Evolutionary conservation across 2,329 filamentous ascomycete genomes (phyloP).

Genomic region (Fusarium sacchari): DNA sequence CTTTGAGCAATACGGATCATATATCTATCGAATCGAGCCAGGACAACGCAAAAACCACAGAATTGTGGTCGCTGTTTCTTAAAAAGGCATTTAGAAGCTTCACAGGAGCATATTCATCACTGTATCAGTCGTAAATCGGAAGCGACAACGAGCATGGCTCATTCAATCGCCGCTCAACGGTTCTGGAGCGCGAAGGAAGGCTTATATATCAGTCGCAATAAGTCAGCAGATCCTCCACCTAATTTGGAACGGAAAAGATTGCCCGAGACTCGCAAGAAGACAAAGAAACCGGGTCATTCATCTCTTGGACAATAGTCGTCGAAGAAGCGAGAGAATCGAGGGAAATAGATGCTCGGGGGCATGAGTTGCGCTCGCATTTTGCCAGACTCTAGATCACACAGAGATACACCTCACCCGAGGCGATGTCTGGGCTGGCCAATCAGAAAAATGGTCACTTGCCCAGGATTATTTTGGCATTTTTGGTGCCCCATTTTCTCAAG

Average conservation of each 20-base stretch:
- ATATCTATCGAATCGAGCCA: conserved; percentile 5
- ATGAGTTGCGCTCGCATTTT: conserved; percentile 43
- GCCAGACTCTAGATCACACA: conserved; percentile 48
- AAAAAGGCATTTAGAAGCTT: conserved; percentile 20
- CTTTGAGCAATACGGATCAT: conserved; percentile 36
- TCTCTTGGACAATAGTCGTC: conserved; percentile 44
- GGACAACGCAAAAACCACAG: conserved; percentile 22
- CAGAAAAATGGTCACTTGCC: conserved; percentile 52
- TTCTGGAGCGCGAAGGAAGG: conserved; percentile 15
- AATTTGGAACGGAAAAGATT: conserved; percentile 38
- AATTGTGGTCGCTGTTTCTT: conserved; percentile 23
- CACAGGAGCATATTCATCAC: conserved; percentile 1
- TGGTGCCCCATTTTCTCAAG: conserved; percentile 47
- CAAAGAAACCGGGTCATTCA: conserved; percentile 47
- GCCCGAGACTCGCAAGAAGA: conserved; percentile 28
- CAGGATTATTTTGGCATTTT: conserved; percentile 50
- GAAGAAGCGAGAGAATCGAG: conserved; percentile 43
- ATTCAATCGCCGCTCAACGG: conserved; percentile 33
- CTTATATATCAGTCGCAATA: conserved; percentile 26
- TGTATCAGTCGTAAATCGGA: conserved; percentile 41
- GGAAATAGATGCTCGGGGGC: conserved; percentile 46
- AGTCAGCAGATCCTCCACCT: conserved; percentile 25
- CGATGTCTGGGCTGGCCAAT: conserved; percentile 51
- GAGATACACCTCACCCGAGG: conserved; percentile 48
- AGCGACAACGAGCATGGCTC: conserved; percentile 47